Base-by-base conservation (phyloP, 148 eudicot genomes). In the Amaranthus palmeri region DNA sequence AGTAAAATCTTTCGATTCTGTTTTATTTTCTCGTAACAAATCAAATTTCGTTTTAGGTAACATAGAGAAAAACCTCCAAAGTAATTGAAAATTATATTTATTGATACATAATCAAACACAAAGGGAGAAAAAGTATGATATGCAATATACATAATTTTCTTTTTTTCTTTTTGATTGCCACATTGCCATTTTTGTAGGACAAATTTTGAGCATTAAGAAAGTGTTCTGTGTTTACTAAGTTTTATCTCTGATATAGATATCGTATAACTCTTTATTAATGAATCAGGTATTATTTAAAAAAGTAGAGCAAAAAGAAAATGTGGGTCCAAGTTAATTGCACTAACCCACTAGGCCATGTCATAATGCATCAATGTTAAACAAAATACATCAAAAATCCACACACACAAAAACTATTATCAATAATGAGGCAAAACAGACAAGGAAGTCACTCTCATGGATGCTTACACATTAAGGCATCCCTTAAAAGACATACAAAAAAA, bases 281-380 rank as follows among this genome's bases (percentile, higher is more conserved):
- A n/a, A n/a, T n/a, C n/a, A n/a, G n/a, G n/a, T n/a, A n/a, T n/a
- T n/a, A n/a, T n/a, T n/a, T n/a, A n/a, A n/a, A n/a, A n/a, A 66
- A 25, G 15, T 63, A 47, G 17, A 43, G 10, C 61, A 59, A 59
- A 41, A 68, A 58, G 61, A 11, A 68, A 75, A 64, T 7, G 41
- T 41, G 54, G 68, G 67, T 14, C 59, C 51, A 25, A 42, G 25
- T 58, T 61, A 13, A 69, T 53, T 68, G 73, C 51, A 52, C 57
- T 17, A 65, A 13, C 54, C 53, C 58, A 71, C 68, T 66, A 65
- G 80, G 68, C 66, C 76, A 65, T 54, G 67, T 61, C 71, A 71
- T 77, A 67, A 76, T 25, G 36, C 36, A 65, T 11, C 53, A 64
- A 71, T 58, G 41, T 70, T 71, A 71, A 46, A 58, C 43, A 70